Evolutionary conservation across 106 monocot species (phyloP), one percentile per base, ranked within the genome.

Genomic region (Dendrobium nobile): DNA sequence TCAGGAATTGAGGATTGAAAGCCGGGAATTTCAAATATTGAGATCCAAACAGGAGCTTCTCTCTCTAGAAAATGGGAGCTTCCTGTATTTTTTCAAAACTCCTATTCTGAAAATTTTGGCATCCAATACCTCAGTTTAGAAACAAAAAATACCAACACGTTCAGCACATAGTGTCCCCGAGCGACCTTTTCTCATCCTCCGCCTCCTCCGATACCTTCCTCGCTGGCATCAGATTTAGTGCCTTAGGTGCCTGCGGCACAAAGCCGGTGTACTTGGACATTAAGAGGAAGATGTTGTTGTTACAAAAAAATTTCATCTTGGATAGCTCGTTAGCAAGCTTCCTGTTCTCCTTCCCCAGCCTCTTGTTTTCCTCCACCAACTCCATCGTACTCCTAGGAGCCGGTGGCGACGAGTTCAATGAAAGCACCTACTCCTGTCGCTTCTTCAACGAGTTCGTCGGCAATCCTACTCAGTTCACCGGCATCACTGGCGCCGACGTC

Each of bases 361-460:
- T 58, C 22, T 85, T 82, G 80, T 89, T 89, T 82, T 89, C 89
- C 37, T 78, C 86, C 47, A 41, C n/a, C 68, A 86, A 81, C 17
- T 88, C 85, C 47, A 58, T 19, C 48, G 37, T 45, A 37, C 37
- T 44, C 20, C 55, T 37, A 9, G 58, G 59, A 41, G 54, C 77
- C 80, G 31, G 59, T 58, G 85, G 76, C 31, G 82, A 83, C 1
- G 91, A 91, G 75, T 83, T 88, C 43, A 88, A 82, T 3, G 84
- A 82, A 9, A 79, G 47, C 43, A 77, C 78, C 81, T 81, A 80
- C 41, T 37, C 80, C 78, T n/a, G 77, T 65, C 74, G 84, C 13
- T 86, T 84, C 43, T 87, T 87, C 24, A 78, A 80, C 51, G 86
- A 88, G 72, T 87, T 80, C 48, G 84, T 77, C 68, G 33, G 24